A percentile compares a stretch with the other conserved stretches of the same genome.
Evolutionary conservation across 2,329 filamentous ascomycete genomes (phyloP).

Genomic region (Aspergillus awamori): DNA sequence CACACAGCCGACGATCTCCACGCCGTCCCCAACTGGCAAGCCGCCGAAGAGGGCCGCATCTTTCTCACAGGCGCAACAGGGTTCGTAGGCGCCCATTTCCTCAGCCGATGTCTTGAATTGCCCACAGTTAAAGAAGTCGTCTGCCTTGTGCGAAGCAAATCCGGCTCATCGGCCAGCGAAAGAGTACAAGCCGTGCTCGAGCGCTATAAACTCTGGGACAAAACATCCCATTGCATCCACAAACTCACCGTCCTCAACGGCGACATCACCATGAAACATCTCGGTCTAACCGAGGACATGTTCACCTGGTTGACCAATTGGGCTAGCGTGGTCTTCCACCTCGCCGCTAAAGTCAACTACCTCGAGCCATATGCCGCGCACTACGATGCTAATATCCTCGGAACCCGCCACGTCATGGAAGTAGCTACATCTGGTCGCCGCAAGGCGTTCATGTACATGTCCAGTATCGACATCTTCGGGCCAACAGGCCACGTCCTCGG

Average conservation of each 20-base stretch:
- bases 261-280: conserved; percentile 67
- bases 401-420: conserved; percentile 69
- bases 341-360: conserved; percentile 74
- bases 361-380: conserved; percentile 70
- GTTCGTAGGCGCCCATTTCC: conserved; percentile 77
- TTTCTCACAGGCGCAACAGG: conserved; percentile 78
- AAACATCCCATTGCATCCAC: not conserved
- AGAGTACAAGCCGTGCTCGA: conserved; percentile 54
- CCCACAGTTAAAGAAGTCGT: conserved; percentile 61
- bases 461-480: conserved; percentile 21
- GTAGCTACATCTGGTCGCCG: conserved; percentile 58
- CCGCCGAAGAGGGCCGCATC: conserved; percentile 11
- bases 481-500: conserved; percentile 14
- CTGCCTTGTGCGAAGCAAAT: conserved; percentile 69
- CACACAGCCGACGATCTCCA: conserved; percentile 1
- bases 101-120: conserved; percentile 67
- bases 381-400: conserved; percentile 69
- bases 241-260: conserved; percentile 46
- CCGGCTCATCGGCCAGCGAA: conserved; percentile 32
- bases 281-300: conserved; percentile 64
- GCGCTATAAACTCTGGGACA: conserved; percentile 40
- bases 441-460: conserved; percentile 23
- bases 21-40: conserved; percentile 7
- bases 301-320: conserved; percentile 65
- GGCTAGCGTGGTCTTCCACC: conserved; percentile 72